These are phyloP conservation scores for Plenodomus biglobosus DNA, from an alignment of 2,329 filamentous ascomycete genomes.

Conservation along the genomic window DNA sequence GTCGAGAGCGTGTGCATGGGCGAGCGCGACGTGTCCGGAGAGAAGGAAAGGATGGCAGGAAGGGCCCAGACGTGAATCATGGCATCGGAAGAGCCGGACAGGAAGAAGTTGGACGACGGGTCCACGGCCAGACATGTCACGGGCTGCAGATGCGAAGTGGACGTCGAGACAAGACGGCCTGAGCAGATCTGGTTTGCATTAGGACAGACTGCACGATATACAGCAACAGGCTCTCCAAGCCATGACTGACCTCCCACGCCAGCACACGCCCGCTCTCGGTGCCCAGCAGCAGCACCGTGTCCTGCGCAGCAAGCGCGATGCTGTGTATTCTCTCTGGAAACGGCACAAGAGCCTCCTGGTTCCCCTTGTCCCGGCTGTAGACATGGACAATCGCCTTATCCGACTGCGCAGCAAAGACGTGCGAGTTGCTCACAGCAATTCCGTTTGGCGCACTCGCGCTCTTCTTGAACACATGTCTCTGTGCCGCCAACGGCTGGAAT, in stretches of 20 bases:
- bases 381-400: constrained; percentile 93
- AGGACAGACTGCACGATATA: constrained; percentile 3
- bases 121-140: constrained; percentile 74
- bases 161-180: constrained; percentile 73
- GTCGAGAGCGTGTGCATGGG: constrained; percentile 77
- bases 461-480: constrained; percentile 85
- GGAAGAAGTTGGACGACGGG: constrained; percentile 69
- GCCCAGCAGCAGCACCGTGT: constrained; percentile 71
- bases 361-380: constrained; percentile 79
- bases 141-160: constrained; percentile 75
- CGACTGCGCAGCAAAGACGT: constrained; percentile 88
- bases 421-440: constrained; percentile 75
- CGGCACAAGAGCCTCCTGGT: constrained; percentile 83
- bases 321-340: constrained; percentile 86
- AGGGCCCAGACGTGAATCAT: constrained; percentile 93
- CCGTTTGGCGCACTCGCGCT: constrained; percentile 78
- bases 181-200: constrained; percentile 62
- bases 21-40: constrained; percentile 56
- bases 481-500: constrained; percentile 73
- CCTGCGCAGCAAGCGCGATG: constrained; percentile 68
- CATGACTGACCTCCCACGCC: constrained; percentile 78
- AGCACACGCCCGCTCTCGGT: constrained; percentile 84
- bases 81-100: constrained; percentile 81
- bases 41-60: constrained; percentile 68
- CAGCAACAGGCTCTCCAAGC: background rate